Evolutionary conservation across 441 rosid species (phyloP).

Genomic region (Jatropha multifida): DNA sequence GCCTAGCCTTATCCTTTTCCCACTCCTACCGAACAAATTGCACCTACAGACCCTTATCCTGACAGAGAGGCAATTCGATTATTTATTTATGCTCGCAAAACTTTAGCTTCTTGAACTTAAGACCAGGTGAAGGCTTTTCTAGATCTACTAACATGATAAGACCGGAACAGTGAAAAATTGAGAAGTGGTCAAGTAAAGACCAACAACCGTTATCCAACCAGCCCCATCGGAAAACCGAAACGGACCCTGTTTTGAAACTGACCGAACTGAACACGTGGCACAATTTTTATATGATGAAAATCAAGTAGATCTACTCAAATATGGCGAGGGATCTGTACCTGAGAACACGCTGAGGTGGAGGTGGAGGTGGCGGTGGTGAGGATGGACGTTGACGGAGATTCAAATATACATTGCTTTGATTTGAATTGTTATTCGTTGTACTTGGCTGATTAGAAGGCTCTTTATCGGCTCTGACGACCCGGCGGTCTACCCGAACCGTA

Average conservation of each 20-base stretch:
- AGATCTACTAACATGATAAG: too few relatives aligned
- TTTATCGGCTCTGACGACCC: conserved; percentile 47
- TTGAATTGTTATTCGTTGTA: conserved; percentile 13
- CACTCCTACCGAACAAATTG: not conserved
- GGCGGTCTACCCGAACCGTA: conserved; percentile 52
- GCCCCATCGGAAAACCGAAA: too few relatives aligned
- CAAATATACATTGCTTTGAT: conserved; percentile 36
- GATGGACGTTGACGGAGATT: conserved; percentile 60
- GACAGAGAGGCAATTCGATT: too few relatives aligned
- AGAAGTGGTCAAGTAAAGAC: too few relatives aligned
- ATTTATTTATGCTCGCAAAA: too few relatives aligned
- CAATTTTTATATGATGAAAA: not conserved
- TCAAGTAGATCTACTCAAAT: not conserved
- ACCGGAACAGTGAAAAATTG: too few relatives aligned
- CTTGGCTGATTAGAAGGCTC: conserved; percentile 38
- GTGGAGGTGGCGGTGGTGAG: conserved; percentile 45
- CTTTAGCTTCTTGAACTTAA: too few relatives aligned
- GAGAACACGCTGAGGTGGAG: conserved; percentile 55
- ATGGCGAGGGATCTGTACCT: conserved; percentile 38
- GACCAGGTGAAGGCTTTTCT: too few relatives aligned
- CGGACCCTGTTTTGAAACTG: too few relatives aligned
- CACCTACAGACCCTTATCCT: not conserved
- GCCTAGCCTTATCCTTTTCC: not conserved
- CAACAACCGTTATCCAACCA: not conserved
- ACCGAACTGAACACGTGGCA: too few relatives aligned